A percentile compares a stretch with the other conserved stretches of the same genome.
Evolutionary conservation across 768 basidiomycete genomes (phyloP).

Genomic region (Ramaria sp.): DNA sequence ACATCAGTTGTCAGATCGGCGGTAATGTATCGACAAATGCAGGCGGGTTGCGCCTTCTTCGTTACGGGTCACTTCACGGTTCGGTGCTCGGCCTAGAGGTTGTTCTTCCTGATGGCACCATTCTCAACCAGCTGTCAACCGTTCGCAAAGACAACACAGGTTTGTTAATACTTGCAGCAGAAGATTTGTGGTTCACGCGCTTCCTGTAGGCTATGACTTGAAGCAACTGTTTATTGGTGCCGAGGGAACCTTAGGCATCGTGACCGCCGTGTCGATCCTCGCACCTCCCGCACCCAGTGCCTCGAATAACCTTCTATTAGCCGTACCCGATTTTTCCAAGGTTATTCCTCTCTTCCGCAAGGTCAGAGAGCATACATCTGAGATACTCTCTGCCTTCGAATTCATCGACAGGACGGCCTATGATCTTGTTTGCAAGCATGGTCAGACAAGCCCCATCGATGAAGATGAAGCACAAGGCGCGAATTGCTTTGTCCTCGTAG

Average conservation of each 20-base stretch:
- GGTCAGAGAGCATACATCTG: constrained; percentile 2
- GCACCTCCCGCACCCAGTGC: constrained; percentile 44
- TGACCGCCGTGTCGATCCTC: constrained; percentile 91
- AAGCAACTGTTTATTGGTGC: constrained; percentile 98
- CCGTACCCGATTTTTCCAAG: too few species aligned
- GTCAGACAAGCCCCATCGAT: neutral
- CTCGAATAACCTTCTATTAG: too few species aligned
- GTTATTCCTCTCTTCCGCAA: neutral
- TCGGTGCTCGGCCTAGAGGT: constrained; percentile 93
- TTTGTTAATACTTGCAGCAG: constrained; percentile 27
- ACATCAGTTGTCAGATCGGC: constrained; percentile 84
- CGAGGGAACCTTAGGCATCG: constrained; percentile 91
- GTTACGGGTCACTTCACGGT: constrained; percentile 93
- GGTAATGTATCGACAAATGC: constrained; percentile 97
- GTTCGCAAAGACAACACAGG: constrained; percentile 97
- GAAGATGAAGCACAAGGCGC: neutral
- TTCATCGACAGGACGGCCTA: constrained; percentile 4
- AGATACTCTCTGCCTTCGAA: constrained; percentile 10
- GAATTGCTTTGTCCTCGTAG: constrained; percentile 1
- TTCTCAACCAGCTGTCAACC: constrained; percentile 81
- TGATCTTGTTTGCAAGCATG: neutral
- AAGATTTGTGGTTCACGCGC: too few species aligned
- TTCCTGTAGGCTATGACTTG: constrained; percentile 39
- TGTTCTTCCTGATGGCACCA: constrained; percentile 86
- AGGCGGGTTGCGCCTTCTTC: constrained; percentile 86